phyloP scores from a whole-genome alignment of 2,329 filamentous ascomycete species.

The Leptographium lundbergii region DNA sequence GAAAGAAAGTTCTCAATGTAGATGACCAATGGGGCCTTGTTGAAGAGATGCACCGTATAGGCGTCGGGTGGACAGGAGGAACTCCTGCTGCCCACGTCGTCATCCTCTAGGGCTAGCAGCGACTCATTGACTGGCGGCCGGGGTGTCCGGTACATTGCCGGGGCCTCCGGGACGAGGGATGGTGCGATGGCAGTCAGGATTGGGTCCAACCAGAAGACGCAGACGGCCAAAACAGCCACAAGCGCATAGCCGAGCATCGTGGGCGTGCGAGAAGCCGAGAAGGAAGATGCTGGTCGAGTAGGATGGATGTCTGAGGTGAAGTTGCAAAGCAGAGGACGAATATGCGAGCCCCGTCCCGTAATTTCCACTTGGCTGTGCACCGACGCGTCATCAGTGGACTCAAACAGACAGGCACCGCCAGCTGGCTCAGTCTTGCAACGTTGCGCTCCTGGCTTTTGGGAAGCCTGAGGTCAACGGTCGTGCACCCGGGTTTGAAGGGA shows the following conservation, averaged over 20 bases:
- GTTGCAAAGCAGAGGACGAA: neutral
- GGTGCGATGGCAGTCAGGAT: slow-evolving; percentile 18
- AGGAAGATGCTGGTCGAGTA: neutral
- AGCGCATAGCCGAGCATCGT: slow-evolving; percentile 31
- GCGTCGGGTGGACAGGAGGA: slow-evolving; percentile 24
- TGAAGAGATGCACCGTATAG: slow-evolving; percentile 35
- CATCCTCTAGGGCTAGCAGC: slow-evolving; percentile 33
- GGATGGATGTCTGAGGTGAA: neutral
- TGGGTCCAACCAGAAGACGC: slow-evolving; percentile 32
- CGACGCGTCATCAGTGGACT: neutral
- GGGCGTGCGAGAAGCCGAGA: neutral
- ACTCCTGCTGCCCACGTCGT: neutral
- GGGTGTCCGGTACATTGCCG: slow-evolving; percentile 16
- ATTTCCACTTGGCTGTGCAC: neutral
- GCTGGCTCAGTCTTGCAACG: no score
- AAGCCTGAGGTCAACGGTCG: no score
- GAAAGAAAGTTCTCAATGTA: slow-evolving; percentile 41
- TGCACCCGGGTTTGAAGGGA: no score
- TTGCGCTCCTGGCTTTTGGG: no score
- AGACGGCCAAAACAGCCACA: slow-evolving; percentile 26
- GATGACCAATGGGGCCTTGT: slow-evolving; percentile 36
- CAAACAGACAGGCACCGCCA: neutral
- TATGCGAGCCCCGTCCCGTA: neutral
- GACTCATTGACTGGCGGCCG: slow-evolving; percentile 37
- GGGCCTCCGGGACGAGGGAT: slow-evolving; percentile 15